Conservation (phyloP, 257 asterid genomes). For the Buddleja alternifolia region DNA sequence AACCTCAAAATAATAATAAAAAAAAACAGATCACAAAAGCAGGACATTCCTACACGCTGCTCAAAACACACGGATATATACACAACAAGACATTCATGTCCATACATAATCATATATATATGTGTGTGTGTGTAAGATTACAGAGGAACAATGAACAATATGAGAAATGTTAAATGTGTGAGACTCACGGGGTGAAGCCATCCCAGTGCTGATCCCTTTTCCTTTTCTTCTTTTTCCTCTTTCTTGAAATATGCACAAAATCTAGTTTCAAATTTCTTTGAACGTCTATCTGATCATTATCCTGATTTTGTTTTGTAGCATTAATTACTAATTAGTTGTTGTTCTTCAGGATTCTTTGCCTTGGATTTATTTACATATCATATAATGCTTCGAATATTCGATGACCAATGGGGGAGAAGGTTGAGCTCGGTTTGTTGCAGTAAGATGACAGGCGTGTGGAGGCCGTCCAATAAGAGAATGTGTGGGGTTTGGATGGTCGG, state of each 20-base stretch:
- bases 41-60: neutral
- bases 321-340: neutral
- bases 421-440: neutral
- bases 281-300: neutral
- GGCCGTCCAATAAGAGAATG: conserved; percentile 6
- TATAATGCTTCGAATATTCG: conserved; percentile 35
- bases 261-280: conserved; percentile 9
- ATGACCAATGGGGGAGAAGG: neutral
- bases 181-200: conserved; percentile 48
- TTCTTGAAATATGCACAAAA: no score
- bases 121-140: neutral
- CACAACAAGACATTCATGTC: neutral
- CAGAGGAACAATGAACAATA: neutral
- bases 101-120: neutral
- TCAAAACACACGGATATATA: neutral
- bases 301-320: neutral
- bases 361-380: conserved; percentile 19
- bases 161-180: neutral
- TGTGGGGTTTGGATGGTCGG: no score
- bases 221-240: conserved; percentile 20
- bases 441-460: neutral
- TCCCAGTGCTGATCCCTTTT: conserved; percentile 34
- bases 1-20: neutral
- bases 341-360: conserved; percentile 20
- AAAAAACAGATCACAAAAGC: neutral